Evolutionary conservation across 1,284 basidiomycete species (phyloP).

Genomic region (Agaricales sp.): DNA sequence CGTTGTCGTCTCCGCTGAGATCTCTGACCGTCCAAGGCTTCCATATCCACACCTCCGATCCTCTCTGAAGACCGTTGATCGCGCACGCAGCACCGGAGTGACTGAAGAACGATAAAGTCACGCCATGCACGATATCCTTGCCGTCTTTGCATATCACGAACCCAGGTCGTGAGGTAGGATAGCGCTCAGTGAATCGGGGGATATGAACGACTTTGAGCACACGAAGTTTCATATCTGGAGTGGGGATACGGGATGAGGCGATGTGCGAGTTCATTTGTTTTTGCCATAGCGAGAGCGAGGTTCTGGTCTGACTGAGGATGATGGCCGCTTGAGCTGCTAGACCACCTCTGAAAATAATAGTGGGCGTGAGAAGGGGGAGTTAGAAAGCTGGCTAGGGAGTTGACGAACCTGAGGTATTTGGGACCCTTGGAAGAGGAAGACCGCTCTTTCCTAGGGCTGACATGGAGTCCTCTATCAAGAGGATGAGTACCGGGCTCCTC

Average conservation of each 20-base stretch:
- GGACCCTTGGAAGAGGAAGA: not conserved
- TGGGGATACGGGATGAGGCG: not conserved
- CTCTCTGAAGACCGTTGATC: not conserved
- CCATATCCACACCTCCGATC: not conserved
- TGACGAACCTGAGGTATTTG: not conserved
- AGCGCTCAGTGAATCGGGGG: not conserved
- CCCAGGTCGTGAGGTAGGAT: not conserved
- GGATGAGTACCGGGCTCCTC: not conserved
- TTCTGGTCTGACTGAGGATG: not conserved
- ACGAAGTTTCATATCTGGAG: not conserved
- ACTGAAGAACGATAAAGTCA: not conserved
- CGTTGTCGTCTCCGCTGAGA: not conserved
- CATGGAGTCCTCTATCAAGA: not conserved
- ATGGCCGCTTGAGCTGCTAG: not conserved
- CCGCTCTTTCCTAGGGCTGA: not conserved
- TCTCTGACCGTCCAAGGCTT: not conserved
- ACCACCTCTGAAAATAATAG: not conserved
- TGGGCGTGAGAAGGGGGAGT: not conserved
- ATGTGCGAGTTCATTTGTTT: not conserved
- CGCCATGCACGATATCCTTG: not conserved
- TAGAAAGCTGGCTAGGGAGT: not conserved
- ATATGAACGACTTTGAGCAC: not conserved
- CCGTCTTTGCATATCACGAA: not conserved
- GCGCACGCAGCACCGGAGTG: not conserved
- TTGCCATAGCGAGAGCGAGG: not conserved